Evolutionary conservation across 176 grass and related monocot species (phyloP).

Genomic region (Themeda triandra): DNA sequence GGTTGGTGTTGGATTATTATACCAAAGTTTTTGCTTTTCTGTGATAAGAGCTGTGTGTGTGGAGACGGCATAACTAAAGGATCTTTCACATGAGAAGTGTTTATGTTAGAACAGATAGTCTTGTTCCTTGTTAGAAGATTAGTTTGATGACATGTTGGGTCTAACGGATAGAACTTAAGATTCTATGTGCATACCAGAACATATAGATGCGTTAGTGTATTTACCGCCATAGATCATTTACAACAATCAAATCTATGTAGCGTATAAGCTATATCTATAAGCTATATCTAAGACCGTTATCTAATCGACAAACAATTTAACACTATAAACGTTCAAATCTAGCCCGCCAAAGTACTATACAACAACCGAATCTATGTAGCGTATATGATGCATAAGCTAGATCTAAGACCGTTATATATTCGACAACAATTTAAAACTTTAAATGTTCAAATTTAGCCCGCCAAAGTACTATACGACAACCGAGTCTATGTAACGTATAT

Average conservation of each 20-base stretch:
- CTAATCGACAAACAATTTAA: too few species aligned
- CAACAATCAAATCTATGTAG: too few species aligned
- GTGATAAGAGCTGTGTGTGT: neutral
- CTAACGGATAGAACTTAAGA: rapidly evolving
- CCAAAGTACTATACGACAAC: too few species aligned
- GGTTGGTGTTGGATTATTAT: neutral
- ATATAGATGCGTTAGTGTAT: rapidly evolving
- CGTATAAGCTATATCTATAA: rapidly evolving
- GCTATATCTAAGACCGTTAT: too few species aligned
- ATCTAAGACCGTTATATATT: too few species aligned
- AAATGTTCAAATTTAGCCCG: too few species aligned
- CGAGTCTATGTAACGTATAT: too few species aligned
- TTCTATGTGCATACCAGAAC: rapidly evolving
- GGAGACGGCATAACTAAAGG: rapidly evolving
- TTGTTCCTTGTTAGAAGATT: neutral
- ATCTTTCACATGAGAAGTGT: neutral
- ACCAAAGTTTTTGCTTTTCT: neutral
- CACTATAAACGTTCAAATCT: too few species aligned
- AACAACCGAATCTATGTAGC: neutral
- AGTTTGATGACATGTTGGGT: neutral
- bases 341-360: too few species aligned
- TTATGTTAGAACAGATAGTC: rapidly evolving
- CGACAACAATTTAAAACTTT: too few species aligned
- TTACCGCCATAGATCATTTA: neutral
- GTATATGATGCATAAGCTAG: neutral